Conservation (phyloP, 768 basidiomycete species). For the Lentinula boryana region DNA sequence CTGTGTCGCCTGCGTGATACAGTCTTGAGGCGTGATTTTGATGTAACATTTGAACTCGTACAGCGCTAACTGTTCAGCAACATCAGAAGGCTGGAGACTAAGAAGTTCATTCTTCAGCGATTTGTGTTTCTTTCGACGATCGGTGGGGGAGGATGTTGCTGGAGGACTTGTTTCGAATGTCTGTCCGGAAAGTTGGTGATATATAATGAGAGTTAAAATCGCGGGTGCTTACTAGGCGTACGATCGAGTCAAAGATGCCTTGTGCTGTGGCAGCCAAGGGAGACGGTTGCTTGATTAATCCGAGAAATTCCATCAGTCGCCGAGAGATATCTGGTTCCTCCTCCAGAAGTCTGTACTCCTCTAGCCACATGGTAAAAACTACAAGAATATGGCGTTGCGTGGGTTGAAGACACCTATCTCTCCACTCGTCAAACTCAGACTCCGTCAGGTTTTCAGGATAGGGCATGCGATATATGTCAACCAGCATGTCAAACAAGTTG, state of each 20-base stretch:
- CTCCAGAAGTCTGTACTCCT: constrained; percentile 52
- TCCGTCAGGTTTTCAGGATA: constrained; percentile 41
- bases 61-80: constrained; percentile 81
- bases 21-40: constrained; percentile 69
- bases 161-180: constrained; percentile 30
- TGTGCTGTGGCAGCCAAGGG: constrained; percentile 39
- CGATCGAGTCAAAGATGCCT: constrained; percentile 44
- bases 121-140: constrained; percentile 38
- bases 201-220: constrained; percentile 3
- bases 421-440: constrained; percentile 61
- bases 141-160: constrained; percentile 16
- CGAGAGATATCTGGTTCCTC: constrained; percentile 60
- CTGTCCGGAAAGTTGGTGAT: constrained; percentile 18
- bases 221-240: constrained; percentile 42
- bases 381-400: constrained; percentile 58
- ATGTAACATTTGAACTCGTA: constrained; percentile 65
- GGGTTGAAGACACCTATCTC: constrained; percentile 50
- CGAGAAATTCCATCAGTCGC: constrained; percentile 51
- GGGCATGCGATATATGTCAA: constrained; percentile 55
- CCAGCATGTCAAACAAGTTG: constrained; percentile 61
- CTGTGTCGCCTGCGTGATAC: constrained; percentile 53
- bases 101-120: constrained; percentile 54
- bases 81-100: constrained; percentile 56
- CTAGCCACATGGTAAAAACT: constrained; percentile 56
- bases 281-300: constrained; percentile 29